Percentiles rank a stretch among this genome's conserved stretches.
Conservation (phyloP, 345 rosid species). For the Lagerstroemia speciosa region DNA sequence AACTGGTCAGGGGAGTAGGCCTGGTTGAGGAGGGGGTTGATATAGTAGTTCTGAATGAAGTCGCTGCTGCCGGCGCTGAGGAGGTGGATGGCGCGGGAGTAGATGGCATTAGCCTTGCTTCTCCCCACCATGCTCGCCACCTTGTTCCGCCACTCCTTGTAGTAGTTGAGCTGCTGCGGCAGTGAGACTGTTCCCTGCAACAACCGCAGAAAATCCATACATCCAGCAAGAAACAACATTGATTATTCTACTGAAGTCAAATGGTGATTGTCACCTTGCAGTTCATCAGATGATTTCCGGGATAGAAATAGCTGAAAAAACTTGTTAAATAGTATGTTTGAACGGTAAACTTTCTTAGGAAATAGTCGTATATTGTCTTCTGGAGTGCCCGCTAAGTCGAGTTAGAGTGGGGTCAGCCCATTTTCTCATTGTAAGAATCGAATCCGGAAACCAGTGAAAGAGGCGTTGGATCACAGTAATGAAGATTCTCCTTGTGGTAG, state of each 20-base stretch:
- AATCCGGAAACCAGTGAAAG: no score
- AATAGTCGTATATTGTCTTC: neutral
- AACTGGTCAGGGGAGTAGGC: slow-evolving; percentile 47
- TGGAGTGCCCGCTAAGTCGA: no score
- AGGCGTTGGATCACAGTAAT: no score
- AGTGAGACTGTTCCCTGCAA: slow-evolving; percentile 55
- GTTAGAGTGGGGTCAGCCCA: no score
- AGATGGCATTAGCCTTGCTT: slow-evolving; percentile 36
- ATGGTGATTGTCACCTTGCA: no score
- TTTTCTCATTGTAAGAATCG: no score
- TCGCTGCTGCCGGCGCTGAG: slow-evolving; percentile 87
- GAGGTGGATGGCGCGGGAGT: slow-evolving; percentile 63
- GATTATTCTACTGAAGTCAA: no score
- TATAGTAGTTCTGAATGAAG: slow-evolving; percentile 81
- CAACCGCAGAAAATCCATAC: neutral
- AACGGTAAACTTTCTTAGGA: no score
- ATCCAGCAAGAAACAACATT: neutral
- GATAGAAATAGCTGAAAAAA: no score
- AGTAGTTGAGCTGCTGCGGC: slow-evolving; percentile 65
- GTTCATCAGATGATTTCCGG: no score
- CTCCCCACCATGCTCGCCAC: slow-evolving; percentile 44
- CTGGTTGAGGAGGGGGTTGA: slow-evolving; percentile 50
- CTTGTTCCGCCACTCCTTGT: slow-evolving; percentile 58
- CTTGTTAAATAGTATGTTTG: no score
- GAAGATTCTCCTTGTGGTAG: no score